Percentiles rank a stretch among this genome's conserved stretches.
Conservation (phyloP, 345 rosid genomes). For the Lepidium africanum region DNA sequence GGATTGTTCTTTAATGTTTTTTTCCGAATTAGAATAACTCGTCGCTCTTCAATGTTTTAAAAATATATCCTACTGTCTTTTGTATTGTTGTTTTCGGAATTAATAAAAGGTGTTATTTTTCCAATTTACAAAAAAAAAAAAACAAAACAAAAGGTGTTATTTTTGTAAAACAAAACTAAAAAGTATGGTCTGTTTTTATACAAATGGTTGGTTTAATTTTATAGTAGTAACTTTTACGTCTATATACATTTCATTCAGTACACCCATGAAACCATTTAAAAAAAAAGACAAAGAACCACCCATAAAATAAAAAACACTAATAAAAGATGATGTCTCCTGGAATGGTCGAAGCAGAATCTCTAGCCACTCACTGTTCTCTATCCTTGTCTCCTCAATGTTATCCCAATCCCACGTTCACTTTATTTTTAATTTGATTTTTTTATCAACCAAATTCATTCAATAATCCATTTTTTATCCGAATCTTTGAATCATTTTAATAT, state of each 20-base stretch:
- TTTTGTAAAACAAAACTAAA: background rate
- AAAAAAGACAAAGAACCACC: background rate
- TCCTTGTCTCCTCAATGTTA: constrained; percentile 21
- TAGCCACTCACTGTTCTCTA: constrained; percentile 25
- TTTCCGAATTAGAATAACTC: too few species aligned
- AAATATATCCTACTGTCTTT: background rate
- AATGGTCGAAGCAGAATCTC: constrained; percentile 25
- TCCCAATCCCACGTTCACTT: constrained; percentile 21
- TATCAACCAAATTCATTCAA: background rate
- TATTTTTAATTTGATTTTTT: background rate
- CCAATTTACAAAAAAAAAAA: too few species aligned
- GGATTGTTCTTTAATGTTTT: too few species aligned
- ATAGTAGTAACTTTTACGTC: background rate
- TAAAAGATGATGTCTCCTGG: constrained; percentile 28
- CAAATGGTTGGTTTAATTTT: background rate
- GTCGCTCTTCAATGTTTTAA: too few species aligned
- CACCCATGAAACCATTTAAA: background rate
- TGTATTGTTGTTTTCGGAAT: background rate
- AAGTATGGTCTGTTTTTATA: background rate
- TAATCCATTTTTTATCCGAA: background rate
- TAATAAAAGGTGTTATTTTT: too few species aligned
- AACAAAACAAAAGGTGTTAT: background rate
- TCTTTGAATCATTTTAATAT: background rate
- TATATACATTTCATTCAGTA: background rate
- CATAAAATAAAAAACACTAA: background rate